Conservation (phyloP, 306 rosid genomes). For the Senna tora region DNA sequence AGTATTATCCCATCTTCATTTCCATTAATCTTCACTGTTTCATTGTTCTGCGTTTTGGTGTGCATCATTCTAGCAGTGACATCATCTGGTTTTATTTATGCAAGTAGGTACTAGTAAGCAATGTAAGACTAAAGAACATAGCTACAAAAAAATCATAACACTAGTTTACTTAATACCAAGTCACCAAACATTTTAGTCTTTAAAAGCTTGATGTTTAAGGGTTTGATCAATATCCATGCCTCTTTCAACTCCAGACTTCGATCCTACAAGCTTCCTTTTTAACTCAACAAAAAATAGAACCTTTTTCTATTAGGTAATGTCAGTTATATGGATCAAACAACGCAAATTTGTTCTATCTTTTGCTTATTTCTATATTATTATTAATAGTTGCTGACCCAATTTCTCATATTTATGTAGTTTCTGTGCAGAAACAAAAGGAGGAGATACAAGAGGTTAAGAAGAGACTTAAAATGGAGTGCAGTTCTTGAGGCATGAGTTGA, state of each 20-base stretch:
- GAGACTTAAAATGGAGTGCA: conserved; percentile 21
- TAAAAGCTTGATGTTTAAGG: not conserved
- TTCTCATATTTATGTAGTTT: conserved; percentile 26
- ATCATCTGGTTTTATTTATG: conserved; percentile 4
- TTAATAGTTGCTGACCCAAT: conserved; percentile 24
- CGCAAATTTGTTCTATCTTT: not conserved
- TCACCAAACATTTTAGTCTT: no score
- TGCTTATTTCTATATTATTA: conserved; percentile 3
- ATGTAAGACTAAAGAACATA: not conserved
- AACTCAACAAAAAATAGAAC: not conserved
- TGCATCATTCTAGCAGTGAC: no score
- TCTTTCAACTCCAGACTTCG: not conserved
- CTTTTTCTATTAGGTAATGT: no score
- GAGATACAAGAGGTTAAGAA: conserved; percentile 43
- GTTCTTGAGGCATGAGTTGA: not conserved
- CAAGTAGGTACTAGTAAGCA: not conserved
- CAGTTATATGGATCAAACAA: no score
- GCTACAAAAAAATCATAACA: not conserved
- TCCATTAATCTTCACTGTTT: no score
- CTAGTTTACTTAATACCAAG: no score
- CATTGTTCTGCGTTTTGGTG: no score
- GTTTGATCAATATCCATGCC: not conserved
- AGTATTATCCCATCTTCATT: no score
- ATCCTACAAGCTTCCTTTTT: not conserved
- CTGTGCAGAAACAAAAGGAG: conserved; percentile 44